Percentiles rank a stretch among this genome's conserved stretches.
Conservation (phyloP, 495 filamentous ascomycete species). For the Tricharina praecox region DNA sequence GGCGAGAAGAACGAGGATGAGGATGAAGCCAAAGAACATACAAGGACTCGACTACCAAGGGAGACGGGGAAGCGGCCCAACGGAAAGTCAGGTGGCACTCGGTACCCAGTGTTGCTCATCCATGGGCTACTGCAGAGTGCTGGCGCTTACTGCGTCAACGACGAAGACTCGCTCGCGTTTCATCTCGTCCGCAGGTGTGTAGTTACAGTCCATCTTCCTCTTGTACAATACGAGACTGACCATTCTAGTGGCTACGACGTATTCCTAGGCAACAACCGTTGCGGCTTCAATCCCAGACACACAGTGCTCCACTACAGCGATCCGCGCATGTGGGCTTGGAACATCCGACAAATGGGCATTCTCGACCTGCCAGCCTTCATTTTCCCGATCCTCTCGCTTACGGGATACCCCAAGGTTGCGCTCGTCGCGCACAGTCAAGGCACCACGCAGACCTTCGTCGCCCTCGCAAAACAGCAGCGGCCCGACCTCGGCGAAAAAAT, state of each 20-base stretch:
- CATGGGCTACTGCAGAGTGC: slow-evolving; percentile 78
- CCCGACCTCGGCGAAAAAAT: slow-evolving; percentile 73
- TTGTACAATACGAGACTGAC: slow-evolving; percentile 5
- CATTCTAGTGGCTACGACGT: slow-evolving; percentile 63
- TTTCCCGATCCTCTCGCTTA: slow-evolving; percentile 64
- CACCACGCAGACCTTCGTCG: slow-evolving; percentile 77
- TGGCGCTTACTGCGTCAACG: slow-evolving; percentile 79
- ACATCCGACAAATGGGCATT: slow-evolving; percentile 83
- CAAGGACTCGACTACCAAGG: not conserved
- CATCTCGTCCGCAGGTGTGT: slow-evolving; percentile 64
- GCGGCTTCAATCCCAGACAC: slow-evolving; percentile 67
- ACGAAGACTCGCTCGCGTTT: slow-evolving; percentile 80
- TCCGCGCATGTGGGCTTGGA: slow-evolving; percentile 95
- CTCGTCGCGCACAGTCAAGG: slow-evolving; percentile 83
- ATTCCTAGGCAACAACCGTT: slow-evolving; percentile 91
- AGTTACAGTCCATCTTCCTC: slow-evolving; percentile 1
- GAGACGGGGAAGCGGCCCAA: slow-evolving; percentile 3
- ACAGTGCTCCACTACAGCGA: slow-evolving; percentile 50
- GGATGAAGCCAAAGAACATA: slow-evolving; percentile 24
- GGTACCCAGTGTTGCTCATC: slow-evolving; percentile 73
- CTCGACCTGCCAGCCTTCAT: slow-evolving; percentile 82
- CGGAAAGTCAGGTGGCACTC: slow-evolving; percentile 10
- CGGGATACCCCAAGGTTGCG: slow-evolving; percentile 66
- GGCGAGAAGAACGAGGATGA: slow-evolving; percentile 29
- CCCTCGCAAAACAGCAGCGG: slow-evolving; percentile 78